These are phyloP conservation scores for Candida glaebosa DNA, from an alignment of 805 yeast genomes.

Conservation along the genomic window DNA sequence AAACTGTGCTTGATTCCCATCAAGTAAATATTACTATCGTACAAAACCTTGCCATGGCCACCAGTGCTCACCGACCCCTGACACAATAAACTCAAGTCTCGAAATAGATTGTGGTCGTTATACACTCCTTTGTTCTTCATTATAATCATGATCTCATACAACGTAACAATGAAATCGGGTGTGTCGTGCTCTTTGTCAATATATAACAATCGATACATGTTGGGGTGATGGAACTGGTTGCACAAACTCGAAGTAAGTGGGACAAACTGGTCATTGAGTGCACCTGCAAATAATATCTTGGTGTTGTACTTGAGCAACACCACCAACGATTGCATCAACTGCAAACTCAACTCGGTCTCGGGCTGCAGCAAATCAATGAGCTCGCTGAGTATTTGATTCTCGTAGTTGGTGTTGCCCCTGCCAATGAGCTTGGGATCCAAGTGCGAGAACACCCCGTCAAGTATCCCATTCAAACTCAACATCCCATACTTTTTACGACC, in stretches of 20 bases:
- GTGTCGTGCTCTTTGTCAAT: constrained; percentile 14
- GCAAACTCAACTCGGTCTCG: constrained; percentile 13
- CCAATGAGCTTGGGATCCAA: constrained; percentile 33
- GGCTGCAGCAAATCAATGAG: constrained; percentile 31
- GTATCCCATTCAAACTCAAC: constrained; percentile 34
- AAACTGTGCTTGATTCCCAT: constrained; percentile 28
- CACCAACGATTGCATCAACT: constrained; percentile 17
- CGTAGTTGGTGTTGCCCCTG: constrained; percentile 33
- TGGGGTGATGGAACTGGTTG: constrained; percentile 31
- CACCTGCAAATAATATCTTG: constrained; percentile 33
- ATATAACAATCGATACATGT: constrained; percentile 28
- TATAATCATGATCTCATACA: constrained; percentile 25
- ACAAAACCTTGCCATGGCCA: constrained; percentile 27
- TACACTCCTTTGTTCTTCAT: constrained; percentile 34
- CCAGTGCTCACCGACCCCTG: constrained; percentile 21
- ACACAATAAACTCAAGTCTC: constrained; percentile 28
- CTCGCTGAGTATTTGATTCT: constrained; percentile 35
- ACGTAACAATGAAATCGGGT: constrained; percentile 25
- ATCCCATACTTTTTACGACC: constrained; percentile 24
- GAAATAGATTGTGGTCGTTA: constrained; percentile 26
- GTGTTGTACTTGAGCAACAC: constrained; percentile 23
- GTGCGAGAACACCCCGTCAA: constrained; percentile 29
- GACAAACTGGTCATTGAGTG: constrained; percentile 34
- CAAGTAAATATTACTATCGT: constrained; percentile 22
- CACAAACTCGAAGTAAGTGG: constrained; percentile 32